A percentile compares a stretch with the other conserved stretches of the same genome.
These are phyloP conservation scores for Leucosporidium scottii DNA, from an alignment of 768 basidiomycete genomes.

Conservation along the genomic window DNA sequence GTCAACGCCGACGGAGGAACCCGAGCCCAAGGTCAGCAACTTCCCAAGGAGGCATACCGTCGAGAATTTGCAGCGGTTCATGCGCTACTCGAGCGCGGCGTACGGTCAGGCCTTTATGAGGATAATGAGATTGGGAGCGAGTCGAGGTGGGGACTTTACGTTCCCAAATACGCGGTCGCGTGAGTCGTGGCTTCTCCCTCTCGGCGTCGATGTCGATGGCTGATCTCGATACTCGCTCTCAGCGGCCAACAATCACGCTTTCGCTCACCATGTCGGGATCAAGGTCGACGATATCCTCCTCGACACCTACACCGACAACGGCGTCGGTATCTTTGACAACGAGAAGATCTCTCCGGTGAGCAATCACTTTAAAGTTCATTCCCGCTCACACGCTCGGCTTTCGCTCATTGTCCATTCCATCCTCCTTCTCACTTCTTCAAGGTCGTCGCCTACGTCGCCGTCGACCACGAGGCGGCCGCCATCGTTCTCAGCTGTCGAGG, in stretches of 20 bases:
- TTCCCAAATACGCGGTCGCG: constrained; percentile 41
- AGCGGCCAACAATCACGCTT: constrained; percentile 35
- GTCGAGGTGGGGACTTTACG: constrained; percentile 38
- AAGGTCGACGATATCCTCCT: constrained; percentile 42
- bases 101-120: constrained; percentile 34
- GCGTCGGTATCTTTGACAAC: constrained; percentile 25
- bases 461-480: constrained; percentile 41
- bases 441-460: constrained; percentile 41
- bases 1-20: constrained; percentile 1
- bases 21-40: constrained; percentile 14
- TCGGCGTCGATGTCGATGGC: not conserved
- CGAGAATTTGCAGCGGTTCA: constrained; percentile 41
- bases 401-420: not conserved
- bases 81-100: constrained; percentile 37
- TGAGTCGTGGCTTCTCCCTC: not conserved
- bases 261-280: constrained; percentile 44
- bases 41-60: constrained; percentile 27
- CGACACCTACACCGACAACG: constrained; percentile 41
- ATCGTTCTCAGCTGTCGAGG: constrained; percentile 40
- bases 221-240: not conserved
- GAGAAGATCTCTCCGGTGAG: constrained; percentile 17
- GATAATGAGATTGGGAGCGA: constrained; percentile 39
- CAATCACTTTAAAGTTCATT: too few species aligned
- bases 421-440: too few species aligned
- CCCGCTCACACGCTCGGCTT: too few species aligned